Percentiles rank a stretch among this genome's conserved stretches.
Conservation (phyloP, 306 rosid genomes). For the Acacia crassicarpa region DNA sequence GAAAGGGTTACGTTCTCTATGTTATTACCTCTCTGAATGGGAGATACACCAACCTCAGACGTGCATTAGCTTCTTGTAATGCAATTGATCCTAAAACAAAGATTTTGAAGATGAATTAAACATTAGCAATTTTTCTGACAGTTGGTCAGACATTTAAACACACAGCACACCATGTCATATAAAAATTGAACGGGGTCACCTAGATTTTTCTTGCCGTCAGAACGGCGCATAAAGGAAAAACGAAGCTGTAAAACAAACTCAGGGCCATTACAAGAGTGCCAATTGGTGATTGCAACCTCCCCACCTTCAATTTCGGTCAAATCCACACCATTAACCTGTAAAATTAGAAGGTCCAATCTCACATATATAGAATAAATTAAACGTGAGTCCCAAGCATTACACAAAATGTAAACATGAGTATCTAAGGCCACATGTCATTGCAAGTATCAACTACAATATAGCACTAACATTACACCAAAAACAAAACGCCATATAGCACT, state of each 20-base stretch:
- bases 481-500: background rate
- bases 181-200: conserved; percentile 11
- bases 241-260: conserved; percentile 60
- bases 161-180: background rate
- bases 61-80: conserved; percentile 51
- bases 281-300: conserved; percentile 61
- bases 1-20: background rate
- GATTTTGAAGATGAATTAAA: conserved; percentile 17
- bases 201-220: conserved; percentile 22
- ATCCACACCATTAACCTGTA: conserved; percentile 54
- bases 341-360: conserved; percentile 1
- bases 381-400: background rate
- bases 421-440: background rate
- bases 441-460: background rate
- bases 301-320: conserved; percentile 65
- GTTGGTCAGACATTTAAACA: background rate
- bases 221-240: conserved; percentile 20
- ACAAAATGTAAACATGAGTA: background rate
- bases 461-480: background rate
- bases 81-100: conserved; percentile 44
- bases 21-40: conserved; percentile 51
- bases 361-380: background rate
- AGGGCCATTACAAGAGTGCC: conserved; percentile 70
- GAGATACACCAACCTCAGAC: conserved; percentile 57
- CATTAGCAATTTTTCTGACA: background rate